Evolutionary conservation across 768 basidiomycete species (phyloP).

Genomic region (Russula compacta): DNA sequence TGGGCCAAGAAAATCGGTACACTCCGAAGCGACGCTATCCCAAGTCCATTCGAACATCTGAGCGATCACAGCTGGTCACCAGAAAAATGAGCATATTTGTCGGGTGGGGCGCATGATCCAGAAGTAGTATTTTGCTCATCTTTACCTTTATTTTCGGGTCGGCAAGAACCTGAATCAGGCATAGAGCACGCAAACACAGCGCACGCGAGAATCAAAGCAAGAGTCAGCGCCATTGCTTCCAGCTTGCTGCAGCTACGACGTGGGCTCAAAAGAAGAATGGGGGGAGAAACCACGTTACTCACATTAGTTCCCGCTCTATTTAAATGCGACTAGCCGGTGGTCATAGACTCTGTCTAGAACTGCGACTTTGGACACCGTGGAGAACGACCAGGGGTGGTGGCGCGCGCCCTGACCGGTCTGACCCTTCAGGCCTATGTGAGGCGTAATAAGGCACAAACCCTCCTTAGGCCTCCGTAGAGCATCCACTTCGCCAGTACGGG

Average conservation of each 20-base stretch:
- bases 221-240: neutral
- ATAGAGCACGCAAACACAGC: neutral
- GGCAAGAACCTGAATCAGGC: neutral
- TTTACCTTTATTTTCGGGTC: neutral
- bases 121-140: neutral
- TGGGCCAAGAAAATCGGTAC: slow-evolving; percentile 55
- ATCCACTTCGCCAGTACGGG: too few species aligned
- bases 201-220: neutral
- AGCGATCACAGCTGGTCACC: slow-evolving; percentile 39
- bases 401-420: too few species aligned
- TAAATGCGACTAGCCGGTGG: neutral
- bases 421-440: too few species aligned
- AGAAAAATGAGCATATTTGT: neutral
- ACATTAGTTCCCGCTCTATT: neutral
- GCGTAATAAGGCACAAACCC: too few species aligned
- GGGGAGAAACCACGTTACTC: neutral
- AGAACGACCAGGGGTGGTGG: too few species aligned
- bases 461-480: too few species aligned
- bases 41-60: slow-evolving; percentile 65
- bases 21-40: slow-evolving; percentile 50
- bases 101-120: neutral
- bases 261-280: neutral
- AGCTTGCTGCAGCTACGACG: neutral
- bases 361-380: too few species aligned
- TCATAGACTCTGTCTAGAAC: too few species aligned